These are phyloP conservation scores for Penicillium thymicola DNA, from an alignment of 2,329 filamentous ascomycete genomes.

Conservation along the genomic window DNA sequence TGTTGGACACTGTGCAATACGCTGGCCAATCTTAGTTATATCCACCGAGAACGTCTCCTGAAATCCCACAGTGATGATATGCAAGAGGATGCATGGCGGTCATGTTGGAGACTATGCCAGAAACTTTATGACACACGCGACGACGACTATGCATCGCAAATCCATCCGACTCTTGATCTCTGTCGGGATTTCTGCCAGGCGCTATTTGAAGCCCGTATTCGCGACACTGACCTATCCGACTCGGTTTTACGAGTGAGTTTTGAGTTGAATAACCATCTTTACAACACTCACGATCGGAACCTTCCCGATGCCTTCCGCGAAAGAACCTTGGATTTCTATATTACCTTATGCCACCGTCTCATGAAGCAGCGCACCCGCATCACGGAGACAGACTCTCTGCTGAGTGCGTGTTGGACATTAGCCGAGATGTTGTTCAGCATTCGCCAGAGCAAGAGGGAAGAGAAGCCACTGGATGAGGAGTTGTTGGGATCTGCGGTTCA, in stretches of 20 bases:
- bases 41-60: conserved; percentile 76
- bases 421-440: conserved; percentile 92
- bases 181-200: conserved; percentile 91
- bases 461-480: conserved; percentile 72
- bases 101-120: conserved; percentile 90
- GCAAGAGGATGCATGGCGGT: conserved; percentile 87
- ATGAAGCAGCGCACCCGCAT: conserved; percentile 87
- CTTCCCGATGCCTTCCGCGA: conserved; percentile 85
- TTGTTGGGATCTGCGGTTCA: conserved; percentile 83
- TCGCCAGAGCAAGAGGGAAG: conserved; percentile 74
- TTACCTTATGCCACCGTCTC: conserved; percentile 87
- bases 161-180: conserved; percentile 74
- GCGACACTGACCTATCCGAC: conserved; percentile 74
- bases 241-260: conserved; percentile 89
- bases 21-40: conserved; percentile 76
- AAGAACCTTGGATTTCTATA: conserved; percentile 88
- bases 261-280: conserved; percentile 91
- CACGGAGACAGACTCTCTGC: conserved; percentile 75
- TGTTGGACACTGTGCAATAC: conserved; percentile 96
- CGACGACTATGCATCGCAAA: conserved; percentile 64
- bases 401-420: conserved; percentile 83
- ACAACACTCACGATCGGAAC: conserved; percentile 82
- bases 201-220: conserved; percentile 78
- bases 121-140: conserved; percentile 79
- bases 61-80: conserved; percentile 70